phyloP scores from a whole-genome alignment of 768 basidiomycete species.

The Sutorius australiensis region DNA sequence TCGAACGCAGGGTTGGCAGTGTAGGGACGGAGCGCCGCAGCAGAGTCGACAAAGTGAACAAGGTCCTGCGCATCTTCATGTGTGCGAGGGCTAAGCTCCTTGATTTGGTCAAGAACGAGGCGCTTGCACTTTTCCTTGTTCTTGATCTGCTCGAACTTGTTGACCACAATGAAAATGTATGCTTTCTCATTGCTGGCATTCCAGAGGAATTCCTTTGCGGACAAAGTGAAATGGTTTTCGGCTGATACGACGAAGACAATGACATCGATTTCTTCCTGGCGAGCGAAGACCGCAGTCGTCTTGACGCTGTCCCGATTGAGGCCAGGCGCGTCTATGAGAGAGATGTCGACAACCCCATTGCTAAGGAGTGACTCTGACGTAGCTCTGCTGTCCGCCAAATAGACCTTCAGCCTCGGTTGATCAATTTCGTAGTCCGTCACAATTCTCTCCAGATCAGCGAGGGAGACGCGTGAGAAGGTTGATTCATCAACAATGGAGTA shows the following conservation, averaged over 20 bases:
- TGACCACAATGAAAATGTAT: slow-evolving; percentile 97
- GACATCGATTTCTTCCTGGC: slow-evolving; percentile 97
- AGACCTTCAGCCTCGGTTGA: slow-evolving; percentile 75
- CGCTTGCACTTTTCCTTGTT: slow-evolving; percentile 92
- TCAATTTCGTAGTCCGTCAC: slow-evolving; percentile 59
- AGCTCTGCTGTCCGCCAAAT: slow-evolving; percentile 76
- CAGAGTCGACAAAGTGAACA: slow-evolving; percentile 97
- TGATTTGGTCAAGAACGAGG: slow-evolving; percentile 90
- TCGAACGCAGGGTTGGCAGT: slow-evolving; percentile 71
- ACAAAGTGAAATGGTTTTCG: slow-evolving; percentile 97
- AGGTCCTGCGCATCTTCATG: slow-evolving; percentile 89
- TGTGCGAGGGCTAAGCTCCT: slow-evolving; percentile 85
- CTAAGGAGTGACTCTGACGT: slow-evolving; percentile 82
- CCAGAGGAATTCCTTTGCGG: slow-evolving; percentile 89
- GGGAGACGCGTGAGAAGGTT: slow-evolving; percentile 67
- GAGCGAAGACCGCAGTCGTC: slow-evolving; percentile 92
- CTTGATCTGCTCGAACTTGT: slow-evolving; percentile 93
- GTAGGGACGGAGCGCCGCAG: slow-evolving; percentile 63
- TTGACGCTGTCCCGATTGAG: slow-evolving; percentile 93
- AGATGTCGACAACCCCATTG: slow-evolving; percentile 96
- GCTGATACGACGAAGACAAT: slow-evolving; percentile 97
- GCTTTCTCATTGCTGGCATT: slow-evolving; percentile 96
- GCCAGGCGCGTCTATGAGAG: slow-evolving; percentile 97
- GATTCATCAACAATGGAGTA: slow-evolving; percentile 72
- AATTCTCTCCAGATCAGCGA: slow-evolving; percentile 74